Base-by-base conservation (phyloP, 768 basidiomycete species). In the Amanita molliuscula region DNA sequence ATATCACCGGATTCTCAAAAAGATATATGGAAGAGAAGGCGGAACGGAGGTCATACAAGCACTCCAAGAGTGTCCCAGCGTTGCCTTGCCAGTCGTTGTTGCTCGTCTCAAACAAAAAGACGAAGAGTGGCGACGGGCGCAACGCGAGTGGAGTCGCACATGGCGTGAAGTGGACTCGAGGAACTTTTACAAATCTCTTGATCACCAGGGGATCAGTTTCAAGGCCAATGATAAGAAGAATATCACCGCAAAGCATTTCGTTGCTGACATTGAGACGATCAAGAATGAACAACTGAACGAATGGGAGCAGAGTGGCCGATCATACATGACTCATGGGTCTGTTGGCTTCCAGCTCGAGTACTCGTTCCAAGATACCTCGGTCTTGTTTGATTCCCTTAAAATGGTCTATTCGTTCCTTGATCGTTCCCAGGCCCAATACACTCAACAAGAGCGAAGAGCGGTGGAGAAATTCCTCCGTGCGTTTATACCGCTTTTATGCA, bases 131-230 rank as follows among this genome's bases (percentile, higher is more conserved):
- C 82, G 90, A 60, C 77, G 89, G 28, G 82, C 87, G 25, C 89
- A 93, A 64, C 77, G 95, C 25, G 94, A 97, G 65, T 98, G 92
- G 91, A 90, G 86, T 67, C 79, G 87, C 53, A 94, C 92, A 13
- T 98, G 96, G 96, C 77, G 92, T 45, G 95, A 97, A 63, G 87
- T 94, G 44, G 92, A 99, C 59, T 84, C 85, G 50, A 93, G 92
- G 69, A 98, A 98, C 70, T 98, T 94, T 63, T 95, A 96, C 81
- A 97, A 95, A 68, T 85, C 87, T 26, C 81, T 98, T 44, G 96
- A 99, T 62, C 91, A 96, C 61, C 94, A 96, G 64, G 94, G 92
- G 15, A 88, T 89, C 64, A 81, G 76, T 52, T 96, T 95, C 81
- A 98, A 97, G 71, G 75, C 76, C 51, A 94, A 91, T 64, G 96